Conservation (phyloP, 2,329 filamentous ascomycete genomes). For the Botrytis paeoniae region DNA sequence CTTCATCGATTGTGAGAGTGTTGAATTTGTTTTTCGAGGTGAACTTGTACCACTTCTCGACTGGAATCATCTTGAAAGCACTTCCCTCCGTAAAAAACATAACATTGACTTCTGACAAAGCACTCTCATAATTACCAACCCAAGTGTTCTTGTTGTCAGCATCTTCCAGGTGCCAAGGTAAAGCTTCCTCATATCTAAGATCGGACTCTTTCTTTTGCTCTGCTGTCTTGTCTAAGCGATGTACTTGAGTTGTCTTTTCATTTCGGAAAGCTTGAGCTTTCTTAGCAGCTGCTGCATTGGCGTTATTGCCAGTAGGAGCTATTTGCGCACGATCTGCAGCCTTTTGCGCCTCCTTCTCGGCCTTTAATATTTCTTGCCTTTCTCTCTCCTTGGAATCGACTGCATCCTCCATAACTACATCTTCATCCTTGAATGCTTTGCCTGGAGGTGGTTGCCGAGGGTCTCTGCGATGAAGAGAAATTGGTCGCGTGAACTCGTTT, state of each 20-base stretch:
- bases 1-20: slow-evolving; percentile 76
- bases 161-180: slow-evolving; percentile 96
- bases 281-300: slow-evolving; percentile 35
- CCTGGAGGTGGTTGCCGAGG: slow-evolving; percentile 67
- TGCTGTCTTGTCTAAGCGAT: slow-evolving; percentile 70
- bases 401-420: slow-evolving; percentile 40
- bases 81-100: slow-evolving; percentile 69
- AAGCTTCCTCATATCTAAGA: slow-evolving; percentile 86
- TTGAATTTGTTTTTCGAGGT: slow-evolving; percentile 76
- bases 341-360: slow-evolving; percentile 79
- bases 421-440: slow-evolving; percentile 60
- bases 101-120: slow-evolving; percentile 81
- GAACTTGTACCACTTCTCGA: slow-evolving; percentile 96
- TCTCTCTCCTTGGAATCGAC: slow-evolving; percentile 59
- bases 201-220: slow-evolving; percentile 67
- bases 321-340: slow-evolving; percentile 90
- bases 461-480: slow-evolving; percentile 85
- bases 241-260: slow-evolving; percentile 85
- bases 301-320: slow-evolving; percentile 70
- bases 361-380: slow-evolving; percentile 65
- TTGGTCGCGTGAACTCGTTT: slow-evolving; percentile 79
- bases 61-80: slow-evolving; percentile 78
- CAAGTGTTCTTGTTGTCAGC: slow-evolving; percentile 93
- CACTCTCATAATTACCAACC: slow-evolving; percentile 87
- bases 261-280: slow-evolving; percentile 63